phyloP scores from a whole-genome alignment of 192 early-diverging fungal genomes.

The Podila epicladia region DNA sequence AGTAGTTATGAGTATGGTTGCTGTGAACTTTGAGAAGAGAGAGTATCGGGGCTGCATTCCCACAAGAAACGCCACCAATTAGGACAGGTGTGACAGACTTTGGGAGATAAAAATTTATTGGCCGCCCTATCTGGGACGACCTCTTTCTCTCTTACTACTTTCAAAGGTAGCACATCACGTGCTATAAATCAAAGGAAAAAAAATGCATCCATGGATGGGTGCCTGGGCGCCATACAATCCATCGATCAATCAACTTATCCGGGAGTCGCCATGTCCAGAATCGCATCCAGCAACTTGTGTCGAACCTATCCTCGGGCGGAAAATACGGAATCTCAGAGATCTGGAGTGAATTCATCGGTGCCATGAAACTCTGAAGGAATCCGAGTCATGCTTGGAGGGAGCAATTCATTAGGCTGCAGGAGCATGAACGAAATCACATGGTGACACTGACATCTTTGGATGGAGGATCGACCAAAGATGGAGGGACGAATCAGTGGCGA shows the following conservation, averaged over 20 bases:
- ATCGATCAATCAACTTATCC: conserved; percentile 35
- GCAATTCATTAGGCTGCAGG: background rate
- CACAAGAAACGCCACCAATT: background rate
- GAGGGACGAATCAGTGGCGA: background rate
- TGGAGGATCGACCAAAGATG: background rate
- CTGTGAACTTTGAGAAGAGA: no score
- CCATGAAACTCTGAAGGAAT: background rate
- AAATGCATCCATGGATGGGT: conserved; percentile 3
- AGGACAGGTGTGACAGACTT: background rate
- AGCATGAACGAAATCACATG: background rate
- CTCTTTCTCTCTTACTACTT: conserved; percentile 1
- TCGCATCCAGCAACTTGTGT: no score
- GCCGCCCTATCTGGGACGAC: background rate
- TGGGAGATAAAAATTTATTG: conserved; percentile 1
- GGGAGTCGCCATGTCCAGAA: background rate
- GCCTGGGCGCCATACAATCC: conserved; percentile 1
- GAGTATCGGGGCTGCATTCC: no score
- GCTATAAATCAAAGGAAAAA: background rate
- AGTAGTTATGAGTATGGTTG: no score
- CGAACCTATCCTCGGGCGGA: no score
- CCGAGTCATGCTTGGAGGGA: background rate
- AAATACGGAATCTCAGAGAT: no score
- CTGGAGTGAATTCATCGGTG: background rate
- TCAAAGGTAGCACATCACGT: conserved; percentile 3
- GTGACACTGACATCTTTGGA: background rate